Conservation (phyloP, 2,329 filamentous ascomycete genomes). For the Fusarium circinatum region DNA sequence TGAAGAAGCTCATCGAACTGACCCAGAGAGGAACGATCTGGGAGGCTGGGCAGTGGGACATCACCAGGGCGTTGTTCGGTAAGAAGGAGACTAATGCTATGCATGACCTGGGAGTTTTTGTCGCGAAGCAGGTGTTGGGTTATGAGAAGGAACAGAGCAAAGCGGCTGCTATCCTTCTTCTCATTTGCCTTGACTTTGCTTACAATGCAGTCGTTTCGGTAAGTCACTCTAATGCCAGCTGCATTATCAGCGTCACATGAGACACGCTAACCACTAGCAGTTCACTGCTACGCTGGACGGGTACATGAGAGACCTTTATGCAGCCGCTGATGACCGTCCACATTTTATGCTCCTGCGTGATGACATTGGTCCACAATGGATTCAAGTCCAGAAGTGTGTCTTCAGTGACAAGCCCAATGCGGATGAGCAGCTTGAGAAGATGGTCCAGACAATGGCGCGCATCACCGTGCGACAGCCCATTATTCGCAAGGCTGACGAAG, state of each 20-base stretch:
- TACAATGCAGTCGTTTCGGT: conserved; percentile 6
- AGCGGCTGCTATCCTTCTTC: conserved; percentile 2
- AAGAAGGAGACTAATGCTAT: conserved; percentile 1
- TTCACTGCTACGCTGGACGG: conserved; percentile 4
- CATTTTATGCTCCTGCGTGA: accelerated
- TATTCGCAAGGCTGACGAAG: background rate
- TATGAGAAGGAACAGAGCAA: background rate
- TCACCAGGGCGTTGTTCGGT: background rate
- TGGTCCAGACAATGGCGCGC: background rate
- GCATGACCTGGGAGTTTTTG: background rate
- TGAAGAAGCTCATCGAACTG: conserved; percentile 18
- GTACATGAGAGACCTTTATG: conserved; percentile 1
- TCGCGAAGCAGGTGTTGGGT: background rate
- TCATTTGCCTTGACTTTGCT: conserved; percentile 5
- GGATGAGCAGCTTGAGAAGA: background rate
- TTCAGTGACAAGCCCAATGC: background rate
- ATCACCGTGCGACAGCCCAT: background rate
- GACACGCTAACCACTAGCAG: background rate
- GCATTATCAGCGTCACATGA: accelerated
- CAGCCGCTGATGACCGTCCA: background rate
- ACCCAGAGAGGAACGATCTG: conserved; percentile 26
- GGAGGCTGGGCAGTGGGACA: conserved; percentile 9
- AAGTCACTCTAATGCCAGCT: background rate
- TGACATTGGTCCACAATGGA: background rate
- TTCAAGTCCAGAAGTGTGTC: background rate